Conservation (phyloP, 257 asterid genomes). For the Rehmannia glutinosa region DNA sequence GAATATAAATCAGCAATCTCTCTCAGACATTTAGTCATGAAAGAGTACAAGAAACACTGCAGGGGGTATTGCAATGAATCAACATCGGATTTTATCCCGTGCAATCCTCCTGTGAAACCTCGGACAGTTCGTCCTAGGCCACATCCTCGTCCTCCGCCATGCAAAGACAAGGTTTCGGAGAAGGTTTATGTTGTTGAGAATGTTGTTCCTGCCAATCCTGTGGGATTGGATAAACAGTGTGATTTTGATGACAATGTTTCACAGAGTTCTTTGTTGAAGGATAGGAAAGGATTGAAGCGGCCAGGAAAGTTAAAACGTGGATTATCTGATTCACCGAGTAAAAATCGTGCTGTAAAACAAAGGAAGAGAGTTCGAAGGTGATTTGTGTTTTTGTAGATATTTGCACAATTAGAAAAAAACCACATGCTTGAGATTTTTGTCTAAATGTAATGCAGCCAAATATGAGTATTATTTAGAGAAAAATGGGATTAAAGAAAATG, state of each 20-base stretch:
- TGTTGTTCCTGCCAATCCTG: not conserved
- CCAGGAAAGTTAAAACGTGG: constrained; percentile 33
- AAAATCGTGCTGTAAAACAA: constrained; percentile 30
- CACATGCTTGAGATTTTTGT: not conserved
- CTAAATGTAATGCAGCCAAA: too few relatives aligned
- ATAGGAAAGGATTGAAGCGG: constrained; percentile 42
- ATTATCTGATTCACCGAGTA: constrained; percentile 22
- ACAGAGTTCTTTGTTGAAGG: constrained; percentile 22
- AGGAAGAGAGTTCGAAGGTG: constrained; percentile 43
- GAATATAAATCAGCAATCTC: constrained; percentile 74
- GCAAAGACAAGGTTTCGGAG: constrained; percentile 24
- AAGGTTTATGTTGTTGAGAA: constrained; percentile 19
- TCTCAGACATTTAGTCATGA: constrained; percentile 54
- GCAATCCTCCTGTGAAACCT: constrained; percentile 77
- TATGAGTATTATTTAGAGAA: not conserved
- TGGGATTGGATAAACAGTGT: constrained; percentile 17
- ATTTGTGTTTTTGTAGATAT: constrained; percentile 1
- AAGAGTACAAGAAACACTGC: constrained; percentile 46
- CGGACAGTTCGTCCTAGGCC: constrained; percentile 74
- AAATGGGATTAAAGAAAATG: not conserved
- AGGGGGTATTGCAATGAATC: constrained; percentile 36
- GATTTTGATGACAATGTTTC: constrained; percentile 24
- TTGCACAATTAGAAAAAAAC: not conserved
- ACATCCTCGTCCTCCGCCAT: constrained; percentile 43
- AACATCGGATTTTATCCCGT: constrained; percentile 42